A percentile compares a stretch with the other conserved stretches of the same genome.
Evolutionary conservation across 305 asterid species (phyloP).

Genomic region (Fraxinus sp.): DNA sequence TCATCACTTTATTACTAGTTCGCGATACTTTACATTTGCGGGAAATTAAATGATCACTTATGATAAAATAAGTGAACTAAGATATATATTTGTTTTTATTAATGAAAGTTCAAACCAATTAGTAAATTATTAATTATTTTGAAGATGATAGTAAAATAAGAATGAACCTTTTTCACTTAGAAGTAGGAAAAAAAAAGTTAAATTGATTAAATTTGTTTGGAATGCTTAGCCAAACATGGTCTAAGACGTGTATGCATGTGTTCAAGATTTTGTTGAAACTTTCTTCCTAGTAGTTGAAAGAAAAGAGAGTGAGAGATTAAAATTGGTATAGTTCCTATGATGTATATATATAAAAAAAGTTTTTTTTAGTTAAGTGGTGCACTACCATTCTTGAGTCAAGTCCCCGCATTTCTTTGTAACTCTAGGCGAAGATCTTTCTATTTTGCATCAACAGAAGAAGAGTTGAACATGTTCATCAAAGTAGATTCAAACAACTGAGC

Average conservation of each 20-base stretch:
- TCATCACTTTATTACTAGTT: too few species aligned
- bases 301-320: too few species aligned
- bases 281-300: background rate
- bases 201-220: background rate
- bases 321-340: background rate
- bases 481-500: background rate
- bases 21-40: too few species aligned
- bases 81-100: background rate
- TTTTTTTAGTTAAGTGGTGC: background rate
- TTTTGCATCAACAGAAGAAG: background rate
- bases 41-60: background rate
- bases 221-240: background rate
- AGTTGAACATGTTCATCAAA: background rate
- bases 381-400: background rate
- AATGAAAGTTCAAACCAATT: background rate
- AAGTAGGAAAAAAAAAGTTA: too few species aligned
- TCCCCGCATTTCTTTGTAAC: background rate
- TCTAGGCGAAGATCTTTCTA: background rate
- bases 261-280: background rate
- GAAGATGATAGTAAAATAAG: background rate
- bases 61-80: background rate
- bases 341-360: too few species aligned
- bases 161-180: background rate
- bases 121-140: background rate
- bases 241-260: background rate